phyloP scores from a whole-genome alignment of 192 early-diverging fungal species.

The Backusella mclennaniae region DNA sequence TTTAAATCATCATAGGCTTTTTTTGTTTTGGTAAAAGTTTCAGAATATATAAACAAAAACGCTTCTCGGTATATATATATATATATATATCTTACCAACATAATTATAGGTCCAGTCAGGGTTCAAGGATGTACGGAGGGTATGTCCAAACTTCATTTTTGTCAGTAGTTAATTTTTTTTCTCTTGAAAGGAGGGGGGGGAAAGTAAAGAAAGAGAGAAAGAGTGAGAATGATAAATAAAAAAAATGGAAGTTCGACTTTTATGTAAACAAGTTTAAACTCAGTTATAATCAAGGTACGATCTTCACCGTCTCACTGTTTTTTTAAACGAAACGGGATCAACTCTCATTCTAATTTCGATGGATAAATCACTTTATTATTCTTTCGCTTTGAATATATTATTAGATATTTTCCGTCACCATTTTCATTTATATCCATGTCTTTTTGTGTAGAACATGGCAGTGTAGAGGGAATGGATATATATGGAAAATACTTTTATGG shows the following conservation, averaged over 20 bases:
- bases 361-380: not conserved
- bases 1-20: conserved; percentile 83
- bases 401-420: not conserved
- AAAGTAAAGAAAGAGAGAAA: not conserved
- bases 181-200: not conserved
- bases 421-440: not conserved
- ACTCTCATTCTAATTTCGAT: not conserved
- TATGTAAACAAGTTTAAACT: not conserved
- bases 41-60: not conserved
- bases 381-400: not conserved
- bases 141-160: conserved; percentile 90
- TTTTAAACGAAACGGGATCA: not conserved
- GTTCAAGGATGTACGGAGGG: conserved; percentile 75
- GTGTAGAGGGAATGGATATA: not conserved
- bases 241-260: conserved; percentile 3
- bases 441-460: not conserved
- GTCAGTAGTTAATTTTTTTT: not conserved
- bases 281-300: not conserved
- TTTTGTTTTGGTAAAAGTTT: not conserved
- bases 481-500: not conserved
- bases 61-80: not conserved
- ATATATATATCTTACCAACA: conserved; percentile 39
- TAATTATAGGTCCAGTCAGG: conserved; percentile 89
- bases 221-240: conserved; percentile 15
- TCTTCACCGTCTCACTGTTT: too few relatives aligned